Evolutionary conservation across 805 yeast species (phyloP).

Genomic region (Lipomyces yamadae): DNA sequence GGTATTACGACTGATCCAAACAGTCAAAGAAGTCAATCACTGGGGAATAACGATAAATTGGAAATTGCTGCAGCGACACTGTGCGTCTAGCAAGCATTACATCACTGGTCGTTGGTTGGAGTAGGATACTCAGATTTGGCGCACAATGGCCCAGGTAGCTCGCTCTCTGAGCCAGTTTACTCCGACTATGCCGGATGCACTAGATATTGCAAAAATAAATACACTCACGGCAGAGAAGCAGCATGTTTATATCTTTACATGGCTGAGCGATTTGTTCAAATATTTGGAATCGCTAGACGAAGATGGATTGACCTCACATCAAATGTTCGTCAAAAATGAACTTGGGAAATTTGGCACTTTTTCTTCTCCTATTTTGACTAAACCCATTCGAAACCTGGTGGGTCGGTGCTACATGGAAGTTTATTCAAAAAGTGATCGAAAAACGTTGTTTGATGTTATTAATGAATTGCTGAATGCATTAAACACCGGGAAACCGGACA

Average conservation of each 20-base stretch:
- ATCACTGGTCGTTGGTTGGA: background rate
- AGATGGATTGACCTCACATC: constrained; percentile 37
- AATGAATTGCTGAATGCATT: constrained; percentile 38
- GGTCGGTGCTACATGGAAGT: constrained; percentile 35
- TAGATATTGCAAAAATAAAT: constrained; percentile 24
- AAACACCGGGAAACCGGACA: constrained; percentile 41
- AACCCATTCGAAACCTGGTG: constrained; percentile 27
- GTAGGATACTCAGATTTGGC: background rate
- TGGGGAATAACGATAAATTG: background rate
- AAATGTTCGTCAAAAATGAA: constrained; percentile 36
- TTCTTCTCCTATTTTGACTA: constrained; percentile 26
- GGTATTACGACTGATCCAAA: background rate
- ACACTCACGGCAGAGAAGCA: constrained; percentile 30
- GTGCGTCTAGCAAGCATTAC: background rate
- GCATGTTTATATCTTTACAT: constrained; percentile 29
- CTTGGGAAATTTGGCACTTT: constrained; percentile 25
- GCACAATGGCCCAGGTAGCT: constrained; percentile 12
- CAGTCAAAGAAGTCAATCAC: background rate
- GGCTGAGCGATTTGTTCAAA: constrained; percentile 32
- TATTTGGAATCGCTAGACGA: constrained; percentile 26
- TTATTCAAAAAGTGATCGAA: constrained; percentile 32
- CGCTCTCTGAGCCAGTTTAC: background rate
- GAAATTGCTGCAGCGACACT: background rate
- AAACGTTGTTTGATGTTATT: constrained; percentile 41
- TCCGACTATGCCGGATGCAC: constrained; percentile 22